These are phyloP conservation scores for Hypoxylon sp. DNA, from an alignment of 2,329 filamentous ascomycete genomes.

Conservation along the genomic window DNA sequence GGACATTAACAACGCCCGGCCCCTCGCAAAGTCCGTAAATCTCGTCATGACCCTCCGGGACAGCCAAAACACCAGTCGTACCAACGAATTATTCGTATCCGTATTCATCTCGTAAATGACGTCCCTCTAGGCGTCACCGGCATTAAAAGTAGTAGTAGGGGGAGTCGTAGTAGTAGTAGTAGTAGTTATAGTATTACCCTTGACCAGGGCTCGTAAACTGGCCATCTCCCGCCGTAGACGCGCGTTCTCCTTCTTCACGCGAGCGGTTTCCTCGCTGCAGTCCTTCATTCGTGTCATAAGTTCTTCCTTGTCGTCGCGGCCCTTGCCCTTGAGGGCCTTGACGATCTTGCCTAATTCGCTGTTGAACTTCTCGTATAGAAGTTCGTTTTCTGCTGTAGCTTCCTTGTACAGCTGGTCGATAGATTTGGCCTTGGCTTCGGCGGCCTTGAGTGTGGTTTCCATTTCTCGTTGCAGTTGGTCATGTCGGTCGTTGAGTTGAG, in stretches of 20 bases:
- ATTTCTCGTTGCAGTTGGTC: slow-evolving; percentile 77
- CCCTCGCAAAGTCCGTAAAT: slow-evolving; percentile 32
- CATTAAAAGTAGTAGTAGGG: slow-evolving; percentile 1
- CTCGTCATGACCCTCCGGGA: slow-evolving; percentile 41
- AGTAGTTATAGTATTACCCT: slow-evolving; percentile 51
- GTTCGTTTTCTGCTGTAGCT: slow-evolving; percentile 89
- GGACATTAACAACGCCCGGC: slow-evolving; percentile 19
- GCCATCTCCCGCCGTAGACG: slow-evolving; percentile 85
- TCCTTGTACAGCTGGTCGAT: slow-evolving; percentile 93
- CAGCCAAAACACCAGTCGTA: slow-evolving; percentile 29
- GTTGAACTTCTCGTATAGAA: slow-evolving; percentile 92
- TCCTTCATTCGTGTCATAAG: slow-evolving; percentile 78
- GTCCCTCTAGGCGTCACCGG: slow-evolving; percentile 50
- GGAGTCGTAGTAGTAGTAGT: too few relatives aligned
- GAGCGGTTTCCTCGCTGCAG: slow-evolving; percentile 80
- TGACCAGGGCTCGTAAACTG: slow-evolving; percentile 71
- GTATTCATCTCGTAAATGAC: slow-evolving; percentile 35
- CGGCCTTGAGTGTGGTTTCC: slow-evolving; percentile 77
- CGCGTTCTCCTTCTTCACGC: slow-evolving; percentile 87
- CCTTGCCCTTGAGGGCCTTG: slow-evolving; percentile 77
- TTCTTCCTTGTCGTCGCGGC: slow-evolving; percentile 83
- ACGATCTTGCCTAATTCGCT: slow-evolving; percentile 88
- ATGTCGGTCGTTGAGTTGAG: slow-evolving; percentile 72
- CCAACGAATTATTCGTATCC: slow-evolving; percentile 2
- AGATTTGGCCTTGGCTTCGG: slow-evolving; percentile 82